Evolutionary conservation across 306 rosid genomes (phyloP).

Genomic region (Inga leiocalycina): DNA sequence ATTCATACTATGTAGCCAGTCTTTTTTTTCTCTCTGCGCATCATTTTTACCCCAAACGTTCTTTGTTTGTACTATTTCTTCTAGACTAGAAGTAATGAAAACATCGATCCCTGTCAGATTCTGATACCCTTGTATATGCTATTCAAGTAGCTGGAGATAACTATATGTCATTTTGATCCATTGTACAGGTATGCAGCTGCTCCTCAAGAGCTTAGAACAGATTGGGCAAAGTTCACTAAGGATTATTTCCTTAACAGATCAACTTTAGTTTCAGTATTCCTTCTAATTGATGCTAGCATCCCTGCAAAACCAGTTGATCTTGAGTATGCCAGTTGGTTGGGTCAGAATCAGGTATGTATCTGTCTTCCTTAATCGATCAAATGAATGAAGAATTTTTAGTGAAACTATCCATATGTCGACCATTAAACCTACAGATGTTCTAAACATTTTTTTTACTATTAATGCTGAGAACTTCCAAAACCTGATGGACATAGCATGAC

Average conservation of each 20-base stretch:
- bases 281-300: constrained; percentile 97
- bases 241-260: constrained; percentile 89
- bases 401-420: neutral
- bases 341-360: constrained; percentile 79
- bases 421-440: constrained; percentile 8
- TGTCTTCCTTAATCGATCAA: neutral
- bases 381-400: neutral
- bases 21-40: neutral
- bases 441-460: neutral
- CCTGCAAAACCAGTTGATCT: constrained; percentile 90
- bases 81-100: constrained; percentile 1
- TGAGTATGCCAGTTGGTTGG: constrained; percentile 97
- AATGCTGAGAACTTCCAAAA: neutral
- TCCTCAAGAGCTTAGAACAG: constrained; percentile 81
- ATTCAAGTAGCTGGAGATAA: constrained; percentile 5
- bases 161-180: constrained; percentile 17
- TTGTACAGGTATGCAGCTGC: constrained; percentile 89
- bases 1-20: neutral
- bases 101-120: constrained; percentile 12
- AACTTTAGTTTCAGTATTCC: constrained; percentile 87
- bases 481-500: constrained; percentile 3
- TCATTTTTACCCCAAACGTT: neutral
- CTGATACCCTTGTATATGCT: neutral
- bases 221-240: constrained; percentile 90
- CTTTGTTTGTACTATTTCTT: neutral